Percentiles rank a stretch among this genome's conserved stretches.
Evolutionary conservation across 2,329 filamentous ascomycete species (phyloP).

Genomic region (Trichoderma polysporum): DNA sequence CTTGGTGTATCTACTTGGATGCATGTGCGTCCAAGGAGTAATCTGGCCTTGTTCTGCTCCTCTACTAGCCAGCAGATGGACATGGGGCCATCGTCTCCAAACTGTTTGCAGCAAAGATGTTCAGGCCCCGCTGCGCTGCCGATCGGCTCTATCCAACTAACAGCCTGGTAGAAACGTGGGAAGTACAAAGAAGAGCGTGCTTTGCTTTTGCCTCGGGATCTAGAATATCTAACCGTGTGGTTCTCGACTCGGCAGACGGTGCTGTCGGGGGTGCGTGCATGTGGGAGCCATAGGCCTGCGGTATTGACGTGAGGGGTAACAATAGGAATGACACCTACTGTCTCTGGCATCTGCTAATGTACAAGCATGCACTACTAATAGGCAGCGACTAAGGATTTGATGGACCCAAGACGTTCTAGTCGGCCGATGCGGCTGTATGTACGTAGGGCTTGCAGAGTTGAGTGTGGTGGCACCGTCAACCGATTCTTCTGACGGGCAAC

Average conservation of each 20-base stretch:
- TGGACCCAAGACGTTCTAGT: too few relatives aligned
- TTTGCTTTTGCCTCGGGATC: constrained; percentile 15
- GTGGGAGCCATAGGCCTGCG: not conserved
- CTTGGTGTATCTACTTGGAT: not conserved
- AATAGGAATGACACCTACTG: constrained; percentile 14
- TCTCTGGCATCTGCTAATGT: constrained; percentile 8
- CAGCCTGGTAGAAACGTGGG: not conserved
- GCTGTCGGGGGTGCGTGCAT: not conserved
- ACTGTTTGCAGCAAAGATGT: not conserved
- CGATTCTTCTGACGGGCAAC: not conserved
- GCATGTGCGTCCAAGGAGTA: not conserved
- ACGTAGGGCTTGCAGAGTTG: not conserved
- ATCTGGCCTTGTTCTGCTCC: not conserved
- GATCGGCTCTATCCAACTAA: not conserved
- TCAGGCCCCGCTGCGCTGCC: constrained; percentile 1
- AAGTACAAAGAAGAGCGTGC: not conserved
- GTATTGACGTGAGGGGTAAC: constrained; percentile 16
- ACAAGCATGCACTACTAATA: not conserved
- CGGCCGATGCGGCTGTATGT: too few relatives aligned
- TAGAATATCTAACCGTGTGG: constrained; percentile 9
- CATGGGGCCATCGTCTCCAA: not conserved
- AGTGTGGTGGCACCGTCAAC: not conserved
- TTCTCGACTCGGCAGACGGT: not conserved
- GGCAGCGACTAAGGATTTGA: not conserved
- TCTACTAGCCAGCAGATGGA: not conserved